Conservation (phyloP, 768 basidiomycete species). For the Rhizopogon salebrosus region DNA sequence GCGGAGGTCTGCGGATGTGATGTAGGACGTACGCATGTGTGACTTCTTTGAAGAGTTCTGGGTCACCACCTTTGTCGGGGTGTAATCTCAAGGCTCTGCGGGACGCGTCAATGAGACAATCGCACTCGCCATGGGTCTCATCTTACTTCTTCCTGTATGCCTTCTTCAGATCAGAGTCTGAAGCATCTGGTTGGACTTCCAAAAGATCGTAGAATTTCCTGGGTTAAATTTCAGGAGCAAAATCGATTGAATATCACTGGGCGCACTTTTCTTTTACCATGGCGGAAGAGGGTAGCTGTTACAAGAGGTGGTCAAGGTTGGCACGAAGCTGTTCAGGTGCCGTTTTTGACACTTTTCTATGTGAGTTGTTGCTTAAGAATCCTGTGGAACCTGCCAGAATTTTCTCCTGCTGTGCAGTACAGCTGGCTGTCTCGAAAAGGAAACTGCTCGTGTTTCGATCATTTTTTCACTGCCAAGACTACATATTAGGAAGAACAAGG, state of each 20-base stretch:
- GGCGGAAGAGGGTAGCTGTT: conserved; percentile 10
- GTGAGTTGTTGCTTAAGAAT: conserved; percentile 18
- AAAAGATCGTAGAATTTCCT: conserved; percentile 94
- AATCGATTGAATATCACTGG: conserved; percentile 6
- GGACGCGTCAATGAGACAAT: conserved; percentile 5
- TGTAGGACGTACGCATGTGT: conserved; percentile 76
- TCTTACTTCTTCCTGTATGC: conserved; percentile 89
- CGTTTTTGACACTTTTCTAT: conserved; percentile 17
- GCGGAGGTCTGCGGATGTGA: conserved; percentile 5
- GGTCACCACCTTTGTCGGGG: conserved; percentile 94
- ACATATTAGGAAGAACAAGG: no score
- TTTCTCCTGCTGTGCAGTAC: not conserved
- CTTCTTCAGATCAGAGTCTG: conserved; percentile 86
- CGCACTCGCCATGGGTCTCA: not conserved
- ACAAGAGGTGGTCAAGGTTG: conserved; percentile 8
- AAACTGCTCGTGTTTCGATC: not conserved
- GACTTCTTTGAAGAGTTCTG: conserved; percentile 95
- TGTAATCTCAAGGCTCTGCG: conserved; percentile 76
- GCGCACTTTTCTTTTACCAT: conserved; percentile 74
- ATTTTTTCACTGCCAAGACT: not conserved
- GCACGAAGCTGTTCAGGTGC: conserved; percentile 8
- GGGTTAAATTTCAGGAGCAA: conserved; percentile 6
- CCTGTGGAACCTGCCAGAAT: conserved; percentile 37
- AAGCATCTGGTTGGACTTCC: conserved; percentile 73
- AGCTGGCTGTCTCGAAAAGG: not conserved